Evolutionary conservation across 2,329 filamentous ascomycete genomes (phyloP).

Genomic region (Aspergillus calidoustus): DNA sequence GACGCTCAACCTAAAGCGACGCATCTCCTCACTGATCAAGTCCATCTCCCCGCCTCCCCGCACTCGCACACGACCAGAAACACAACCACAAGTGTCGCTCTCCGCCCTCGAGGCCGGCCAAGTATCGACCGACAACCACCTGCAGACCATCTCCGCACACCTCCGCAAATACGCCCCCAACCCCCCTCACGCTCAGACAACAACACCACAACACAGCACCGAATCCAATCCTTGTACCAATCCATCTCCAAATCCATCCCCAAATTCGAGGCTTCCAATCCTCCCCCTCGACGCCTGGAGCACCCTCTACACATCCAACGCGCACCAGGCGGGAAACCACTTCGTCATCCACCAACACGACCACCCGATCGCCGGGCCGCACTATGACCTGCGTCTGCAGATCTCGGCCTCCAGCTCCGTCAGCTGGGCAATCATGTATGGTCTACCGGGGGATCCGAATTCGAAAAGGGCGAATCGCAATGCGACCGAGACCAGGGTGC

Average conservation of each 20-base stretch:
- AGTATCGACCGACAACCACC: constrained; percentile 52
- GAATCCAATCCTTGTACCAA: not conserved
- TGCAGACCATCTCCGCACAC: constrained; percentile 53
- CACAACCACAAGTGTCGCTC: constrained; percentile 14
- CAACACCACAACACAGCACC: constrained; percentile 15
- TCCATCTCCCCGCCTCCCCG: constrained; percentile 12
- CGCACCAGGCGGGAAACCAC: constrained; percentile 54
- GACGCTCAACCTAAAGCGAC: not conserved
- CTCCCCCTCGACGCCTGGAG: constrained; percentile 45
- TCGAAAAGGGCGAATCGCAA: constrained; percentile 60
- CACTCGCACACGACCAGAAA: not conserved
- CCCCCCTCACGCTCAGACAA: constrained; percentile 18
- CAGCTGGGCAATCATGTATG: constrained; percentile 69
- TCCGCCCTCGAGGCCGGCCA: constrained; percentile 59
- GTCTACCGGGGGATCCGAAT: constrained; percentile 63
- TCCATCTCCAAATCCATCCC: not conserved
- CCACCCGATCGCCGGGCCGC: constrained; percentile 69
- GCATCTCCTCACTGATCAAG: constrained; percentile 5
- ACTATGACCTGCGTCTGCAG: constrained; percentile 73
- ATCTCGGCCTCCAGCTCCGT: constrained; percentile 70
- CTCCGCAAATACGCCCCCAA: constrained; percentile 37
- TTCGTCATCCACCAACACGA: constrained; percentile 77
- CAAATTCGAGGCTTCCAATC: not conserved
- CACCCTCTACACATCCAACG: constrained; percentile 54
- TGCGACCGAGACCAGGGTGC: constrained; percentile 65